Conservation (phyloP, 768 basidiomycete species). For the Pleurotus djamor region DNA sequence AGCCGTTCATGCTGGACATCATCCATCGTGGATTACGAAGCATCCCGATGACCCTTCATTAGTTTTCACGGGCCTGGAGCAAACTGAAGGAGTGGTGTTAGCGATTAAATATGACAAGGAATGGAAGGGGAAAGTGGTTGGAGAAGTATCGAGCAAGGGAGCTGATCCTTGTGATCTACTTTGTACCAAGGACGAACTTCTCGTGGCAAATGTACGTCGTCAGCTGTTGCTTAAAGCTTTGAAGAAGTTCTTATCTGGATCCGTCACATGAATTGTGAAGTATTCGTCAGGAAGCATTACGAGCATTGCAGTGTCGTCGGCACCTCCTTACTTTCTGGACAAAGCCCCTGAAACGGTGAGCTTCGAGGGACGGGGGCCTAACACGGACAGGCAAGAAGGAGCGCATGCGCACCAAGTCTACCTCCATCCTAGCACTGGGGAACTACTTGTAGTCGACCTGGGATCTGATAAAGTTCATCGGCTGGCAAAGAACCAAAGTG, state of each 20-base stretch:
- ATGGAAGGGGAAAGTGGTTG: conserved; percentile 51
- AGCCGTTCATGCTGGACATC: conserved; percentile 48
- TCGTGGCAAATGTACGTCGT: conserved; percentile 71
- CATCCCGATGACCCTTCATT: conserved; percentile 56
- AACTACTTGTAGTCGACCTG: conserved; percentile 74
- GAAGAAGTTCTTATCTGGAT: no score
- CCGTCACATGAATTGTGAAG: conserved; percentile 29
- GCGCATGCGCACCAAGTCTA: conserved; percentile 80
- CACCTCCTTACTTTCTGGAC: conserved; percentile 40
- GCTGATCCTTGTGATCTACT: conserved; percentile 63
- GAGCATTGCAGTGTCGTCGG: conserved; percentile 51
- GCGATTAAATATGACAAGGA: conserved; percentile 56
- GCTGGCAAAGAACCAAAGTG: conserved; percentile 39
- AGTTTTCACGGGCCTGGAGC: conserved; percentile 66
- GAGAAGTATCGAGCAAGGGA: conserved; percentile 51
- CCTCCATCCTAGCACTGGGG: conserved; percentile 43
- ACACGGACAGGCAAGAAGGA: conserved; percentile 61
- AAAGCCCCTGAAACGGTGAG: conserved; percentile 30
- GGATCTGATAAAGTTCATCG: conserved; percentile 70
- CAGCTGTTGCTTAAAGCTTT: neutral
- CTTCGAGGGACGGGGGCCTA: conserved; percentile 59
- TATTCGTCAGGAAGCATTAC: conserved; percentile 67
- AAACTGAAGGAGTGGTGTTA: conserved; percentile 60
- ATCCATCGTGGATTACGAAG: conserved; percentile 76
- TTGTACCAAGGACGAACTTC: conserved; percentile 53